Base-by-base conservation (phyloP, 2,329 filamentous ascomycete species). In the Alternaria solani region DNA sequence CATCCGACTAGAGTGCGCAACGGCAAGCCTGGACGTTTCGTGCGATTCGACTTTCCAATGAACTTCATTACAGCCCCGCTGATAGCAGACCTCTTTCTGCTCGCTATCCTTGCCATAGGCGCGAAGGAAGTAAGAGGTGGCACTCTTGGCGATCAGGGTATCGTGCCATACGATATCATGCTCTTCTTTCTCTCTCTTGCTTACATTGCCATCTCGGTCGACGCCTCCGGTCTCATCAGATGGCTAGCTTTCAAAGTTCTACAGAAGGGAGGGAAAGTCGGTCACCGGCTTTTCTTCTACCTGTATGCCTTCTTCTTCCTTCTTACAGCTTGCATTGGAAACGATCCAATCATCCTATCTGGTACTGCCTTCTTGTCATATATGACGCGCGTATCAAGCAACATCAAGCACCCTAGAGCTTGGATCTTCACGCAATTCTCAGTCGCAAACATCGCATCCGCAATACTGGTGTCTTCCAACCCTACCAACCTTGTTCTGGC, bases 141-240 rank as follows among this genome's bases (percentile, higher is more conserved):
- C 2, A 91, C 87, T 0, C 75, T 90, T 7, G 89, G 89, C 0
- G 82, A 88, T 1, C 80, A 90, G 67, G 81, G 88, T 69, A 92
- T 93, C 66, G 82, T 82, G 2, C 90, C 90, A 0, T 84, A 91
- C 65, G 89, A 92, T 61, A 91, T 92, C 62, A 91, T 92, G 88
- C 79, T 83, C 16, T 92, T 92, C 78, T 92, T 93, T 78, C 81
- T 92, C 43, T 90, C 89, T 0, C 75, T 91, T 43, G 90, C 90
- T 3, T 93, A 92, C 68, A 91, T 92, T 60, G 90, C 90, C 47
- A 91, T 93, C 46, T 92, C 89, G 0, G 91, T 92, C 60, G 90
- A 92, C 65, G 89, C 90, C 2, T 92, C 90, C 0, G 90, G 90
- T 4, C 81, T 92, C 16, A 91, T 92, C 68, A 81, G 89, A 55